Conservation (phyloP, 1,284 basidiomycete species). For the Ganoderma resinaceum region DNA sequence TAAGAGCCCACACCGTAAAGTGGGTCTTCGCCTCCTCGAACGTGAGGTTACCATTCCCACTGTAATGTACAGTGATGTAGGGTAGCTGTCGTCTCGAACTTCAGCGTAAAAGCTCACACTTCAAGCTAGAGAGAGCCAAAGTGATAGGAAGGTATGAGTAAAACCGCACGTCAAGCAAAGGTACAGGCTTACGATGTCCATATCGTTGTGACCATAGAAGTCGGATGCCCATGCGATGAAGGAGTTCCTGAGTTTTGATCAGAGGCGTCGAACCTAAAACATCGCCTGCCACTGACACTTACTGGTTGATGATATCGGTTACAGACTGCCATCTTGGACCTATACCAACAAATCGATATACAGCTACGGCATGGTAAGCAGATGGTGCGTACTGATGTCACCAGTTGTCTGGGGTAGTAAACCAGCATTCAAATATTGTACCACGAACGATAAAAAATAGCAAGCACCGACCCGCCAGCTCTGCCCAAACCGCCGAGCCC, state of each 20-base stretch:
- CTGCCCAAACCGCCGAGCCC: conserved; percentile 52
- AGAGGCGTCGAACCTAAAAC: neutral
- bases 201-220: conserved; percentile 67
- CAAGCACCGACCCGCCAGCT: conserved; percentile 50
- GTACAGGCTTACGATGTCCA: conserved; percentile 57
- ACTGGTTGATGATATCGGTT: conserved; percentile 53
- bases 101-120: conserved; percentile 45
- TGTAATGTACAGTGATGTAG: conserved; percentile 29
- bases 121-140: conserved; percentile 46
- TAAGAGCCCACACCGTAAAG: conserved; percentile 70
- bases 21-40: conserved; percentile 68
- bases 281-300: neutral
- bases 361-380: neutral
- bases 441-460: neutral
- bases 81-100: neutral
- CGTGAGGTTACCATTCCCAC: conserved; percentile 63
- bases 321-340: conserved; percentile 46
- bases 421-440: neutral
- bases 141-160: neutral
- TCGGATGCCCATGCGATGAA: conserved; percentile 59
- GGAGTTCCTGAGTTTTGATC: conserved; percentile 39
- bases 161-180: neutral
- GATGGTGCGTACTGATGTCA: conserved; percentile 39
- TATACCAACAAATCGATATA: neutral
- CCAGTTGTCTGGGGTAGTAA: conserved; percentile 35